Conservation (phyloP, 345 rosid genomes). For the Murraya paniculata region DNA sequence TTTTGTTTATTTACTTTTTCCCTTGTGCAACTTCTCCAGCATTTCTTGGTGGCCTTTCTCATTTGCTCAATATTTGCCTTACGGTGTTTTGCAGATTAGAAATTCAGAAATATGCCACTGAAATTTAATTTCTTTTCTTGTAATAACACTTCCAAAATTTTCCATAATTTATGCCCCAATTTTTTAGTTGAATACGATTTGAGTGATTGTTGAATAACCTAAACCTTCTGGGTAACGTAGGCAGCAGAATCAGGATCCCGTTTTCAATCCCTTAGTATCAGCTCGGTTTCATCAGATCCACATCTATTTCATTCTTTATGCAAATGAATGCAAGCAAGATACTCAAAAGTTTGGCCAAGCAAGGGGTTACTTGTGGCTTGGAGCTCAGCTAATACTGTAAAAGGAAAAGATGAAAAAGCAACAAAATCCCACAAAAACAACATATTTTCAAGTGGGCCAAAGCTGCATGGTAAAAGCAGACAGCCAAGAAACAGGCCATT, state of each 20-base stretch:
- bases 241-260: background rate
- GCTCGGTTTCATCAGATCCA: background rate
- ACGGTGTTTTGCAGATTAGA: background rate
- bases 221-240: background rate
- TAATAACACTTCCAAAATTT: background rate
- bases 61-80: conserved; percentile 3
- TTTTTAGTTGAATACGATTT: background rate
- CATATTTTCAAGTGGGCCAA: conserved; percentile 20
- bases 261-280: background rate
- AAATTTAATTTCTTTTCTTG: background rate
- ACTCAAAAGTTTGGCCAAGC: background rate
- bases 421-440: background rate
- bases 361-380: background rate
- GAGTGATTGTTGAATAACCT: background rate
- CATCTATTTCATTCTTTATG: no score
- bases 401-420: background rate
- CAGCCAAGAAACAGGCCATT: conserved; percentile 35
- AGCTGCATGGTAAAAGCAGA: conserved; percentile 26
- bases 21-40: background rate
- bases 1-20: background rate
- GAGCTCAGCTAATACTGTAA: background rate
- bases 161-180: background rate
- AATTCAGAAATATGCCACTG: background rate
- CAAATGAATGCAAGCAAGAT: background rate
- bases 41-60: background rate